Evolutionary conservation across 2,329 filamentous ascomycete genomes (phyloP).

Genomic region (Talaromyces funiculosus): DNA sequence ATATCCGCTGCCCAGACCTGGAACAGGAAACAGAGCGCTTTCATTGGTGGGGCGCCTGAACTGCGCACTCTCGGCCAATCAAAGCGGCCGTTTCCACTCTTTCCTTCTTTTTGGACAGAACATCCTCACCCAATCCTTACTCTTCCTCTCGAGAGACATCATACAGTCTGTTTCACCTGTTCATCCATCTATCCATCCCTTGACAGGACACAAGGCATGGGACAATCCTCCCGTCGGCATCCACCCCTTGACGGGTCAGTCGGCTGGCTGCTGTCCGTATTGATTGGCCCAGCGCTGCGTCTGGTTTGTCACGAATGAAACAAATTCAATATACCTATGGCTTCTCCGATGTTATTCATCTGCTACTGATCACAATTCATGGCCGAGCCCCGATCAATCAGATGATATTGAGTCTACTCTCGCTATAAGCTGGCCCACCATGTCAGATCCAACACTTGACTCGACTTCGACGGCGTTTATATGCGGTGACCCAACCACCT

Average conservation of each 20-base stretch:
- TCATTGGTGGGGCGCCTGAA: not conserved
- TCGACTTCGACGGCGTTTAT: not conserved
- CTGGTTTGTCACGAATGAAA: not conserved
- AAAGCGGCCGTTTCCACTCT: not conserved
- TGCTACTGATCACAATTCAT: not conserved
- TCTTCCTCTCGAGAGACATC: not conserved
- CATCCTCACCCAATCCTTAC: not conserved
- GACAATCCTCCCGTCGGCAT: not conserved
- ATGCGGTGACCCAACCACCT: slow-evolving; percentile 2
- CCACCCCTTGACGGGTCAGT: not conserved
- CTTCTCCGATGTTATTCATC: not conserved
- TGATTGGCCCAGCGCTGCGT: not conserved
- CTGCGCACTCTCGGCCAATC: not conserved
- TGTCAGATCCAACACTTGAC: not conserved
- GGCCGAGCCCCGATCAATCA: not conserved
- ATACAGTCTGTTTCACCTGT: not conserved
- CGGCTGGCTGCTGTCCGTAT: not conserved
- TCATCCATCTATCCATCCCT: not conserved
- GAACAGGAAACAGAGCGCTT: not conserved
- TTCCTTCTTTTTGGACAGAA: not conserved
- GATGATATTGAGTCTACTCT: not conserved
- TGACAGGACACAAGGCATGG: not conserved
- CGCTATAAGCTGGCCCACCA: not conserved
- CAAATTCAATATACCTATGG: not conserved
- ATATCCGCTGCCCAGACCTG: not conserved